Evolutionary conservation across 2,329 filamentous ascomycete species (phyloP), one percentile per base, ranked within the genome.

Genomic region (Hypoxylon sp.): DNA sequence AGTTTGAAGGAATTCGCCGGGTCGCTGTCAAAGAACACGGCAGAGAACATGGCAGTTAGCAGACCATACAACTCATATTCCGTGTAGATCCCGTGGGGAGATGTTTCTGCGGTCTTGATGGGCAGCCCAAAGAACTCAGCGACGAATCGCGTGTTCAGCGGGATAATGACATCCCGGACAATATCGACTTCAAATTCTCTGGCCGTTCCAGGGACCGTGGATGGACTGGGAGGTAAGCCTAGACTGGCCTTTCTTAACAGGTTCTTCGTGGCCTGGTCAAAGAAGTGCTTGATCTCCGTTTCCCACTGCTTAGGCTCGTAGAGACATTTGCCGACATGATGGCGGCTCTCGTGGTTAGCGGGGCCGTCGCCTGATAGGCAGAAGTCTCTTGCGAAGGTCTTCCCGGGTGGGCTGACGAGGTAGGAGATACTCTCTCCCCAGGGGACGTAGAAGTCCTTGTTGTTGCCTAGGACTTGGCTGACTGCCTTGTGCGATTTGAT

Each of bases 171-270:
- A 30, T 77, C 75, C 14, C 75, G 68, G 9, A 88, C 85, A 66
- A 90, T 84, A 71, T 90, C 88, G 53, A 90, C 83, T 75, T 89
- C 87, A 68, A 85, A 84, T 61, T 72, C 83, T 84, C n/a, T 81
- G 1, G 21, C 43, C 80, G 72, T 13, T 0, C 28, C 51, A 3
- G 21, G 13, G 11, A 34, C 25, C 2, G 41, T n/a, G n/a, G 38
- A 21, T 0, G 66, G 68, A 28, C 52, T 45, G 2, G 10, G 49
- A 9, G 66, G 69, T 4, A 72, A 19, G 3, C 2, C 19, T 7
- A 36, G 57, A 5, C 68, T 34, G 17, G 64, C 64, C 10, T 88
- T 86, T 48, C 84, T 80, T 23, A 90, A 79, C 11, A 90, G 78
- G 41, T 84, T 80, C 6, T 80, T 72, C 14, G 83, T 87, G 41